Conservation (phyloP, 257 asterid species). For the Solanum habrochaites region DNA sequence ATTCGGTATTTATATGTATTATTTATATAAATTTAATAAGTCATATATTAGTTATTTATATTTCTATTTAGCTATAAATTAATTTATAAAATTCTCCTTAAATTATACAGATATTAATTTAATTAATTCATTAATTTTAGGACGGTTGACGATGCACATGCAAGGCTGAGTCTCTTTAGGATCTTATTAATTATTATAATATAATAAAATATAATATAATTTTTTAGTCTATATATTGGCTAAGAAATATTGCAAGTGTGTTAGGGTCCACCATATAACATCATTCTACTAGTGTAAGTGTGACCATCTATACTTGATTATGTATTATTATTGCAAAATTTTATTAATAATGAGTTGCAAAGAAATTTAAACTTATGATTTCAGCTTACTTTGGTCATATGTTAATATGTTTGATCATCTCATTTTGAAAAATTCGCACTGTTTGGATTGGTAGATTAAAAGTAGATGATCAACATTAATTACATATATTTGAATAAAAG, state of each 20-base stretch:
- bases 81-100: background rate
- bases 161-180: slow-evolving; percentile 23
- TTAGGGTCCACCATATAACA: slow-evolving; percentile 8
- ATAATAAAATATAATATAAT: no score
- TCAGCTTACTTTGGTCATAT: background rate
- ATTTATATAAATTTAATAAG: no score
- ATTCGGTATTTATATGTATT: no score
- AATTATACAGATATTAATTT: background rate
- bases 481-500: background rate
- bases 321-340: background rate
- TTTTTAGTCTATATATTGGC: background rate
- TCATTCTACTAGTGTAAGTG: slow-evolving; percentile 7
- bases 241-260: background rate
- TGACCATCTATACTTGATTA: background rate
- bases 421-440: background rate
- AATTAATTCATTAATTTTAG: background rate
- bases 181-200: background rate
- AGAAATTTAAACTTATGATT: background rate
- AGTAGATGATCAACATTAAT: background rate
- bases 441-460: background rate
- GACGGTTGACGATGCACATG: slow-evolving; percentile 37
- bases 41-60: no score
- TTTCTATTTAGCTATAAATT: background rate
- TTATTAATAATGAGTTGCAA: background rate
- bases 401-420: background rate